Conservation (phyloP, 2,329 filamentous ascomycete genomes). For the Graphilbum ipis-grandicollis region DNA sequence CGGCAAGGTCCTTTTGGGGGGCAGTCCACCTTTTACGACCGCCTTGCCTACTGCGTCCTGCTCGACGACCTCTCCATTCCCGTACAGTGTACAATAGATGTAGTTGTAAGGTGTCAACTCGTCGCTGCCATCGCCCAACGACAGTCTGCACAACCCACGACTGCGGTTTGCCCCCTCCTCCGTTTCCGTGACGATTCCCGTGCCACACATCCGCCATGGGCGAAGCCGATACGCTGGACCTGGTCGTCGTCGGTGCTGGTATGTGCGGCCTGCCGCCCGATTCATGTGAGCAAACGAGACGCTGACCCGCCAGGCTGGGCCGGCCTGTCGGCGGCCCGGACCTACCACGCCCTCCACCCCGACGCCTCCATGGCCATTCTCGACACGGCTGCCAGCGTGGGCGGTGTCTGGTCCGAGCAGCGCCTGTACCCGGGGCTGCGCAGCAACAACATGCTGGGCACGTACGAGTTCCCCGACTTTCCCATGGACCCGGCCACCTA, state of each 20-base stretch:
- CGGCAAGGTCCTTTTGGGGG: no score
- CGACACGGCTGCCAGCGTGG: conserved; percentile 38
- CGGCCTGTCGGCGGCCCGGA: conserved; percentile 44
- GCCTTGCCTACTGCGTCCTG: no score
- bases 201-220: conserved; percentile 15
- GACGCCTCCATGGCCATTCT: conserved; percentile 36
- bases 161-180: no score
- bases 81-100: no score
- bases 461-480: conserved; percentile 58
- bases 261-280: conserved; percentile 12
- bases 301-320: conserved; percentile 10
- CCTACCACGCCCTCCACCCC: conserved; percentile 41
- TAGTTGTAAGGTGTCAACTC: no score
- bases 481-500: conserved; percentile 44
- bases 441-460: conserved; percentile 58
- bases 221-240: conserved; percentile 27
- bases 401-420: conserved; percentile 53
- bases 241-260: conserved; percentile 37
- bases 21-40: no score
- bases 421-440: conserved; percentile 52
- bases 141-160: no score
- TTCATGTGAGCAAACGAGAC: background rate
- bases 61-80: no score
- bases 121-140: no score
- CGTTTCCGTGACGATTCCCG: no score